These are phyloP conservation scores for Colletotrichum magnum DNA, from an alignment of 2,329 filamentous ascomycete genomes.

Conservation along the genomic window DNA sequence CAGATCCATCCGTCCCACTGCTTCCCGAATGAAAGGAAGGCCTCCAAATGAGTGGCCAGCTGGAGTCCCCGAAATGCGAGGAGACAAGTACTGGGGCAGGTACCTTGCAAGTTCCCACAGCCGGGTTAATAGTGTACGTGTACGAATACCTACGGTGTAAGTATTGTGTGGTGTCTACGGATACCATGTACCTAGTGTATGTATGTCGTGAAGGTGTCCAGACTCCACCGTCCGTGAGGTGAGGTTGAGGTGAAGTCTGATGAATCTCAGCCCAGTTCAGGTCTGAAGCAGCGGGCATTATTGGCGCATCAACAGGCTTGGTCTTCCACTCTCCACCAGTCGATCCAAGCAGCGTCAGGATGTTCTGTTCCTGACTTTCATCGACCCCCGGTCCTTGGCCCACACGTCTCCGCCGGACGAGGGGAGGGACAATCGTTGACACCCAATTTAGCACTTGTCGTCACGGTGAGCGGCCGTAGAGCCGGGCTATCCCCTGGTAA, in stretches of 20 bases:
- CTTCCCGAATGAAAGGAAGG: constrained; percentile 1
- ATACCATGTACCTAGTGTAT: too few species aligned
- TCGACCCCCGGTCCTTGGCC: too few species aligned
- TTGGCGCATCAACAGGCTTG: too few species aligned
- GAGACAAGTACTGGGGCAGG: constrained; percentile 27
- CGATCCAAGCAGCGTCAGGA: neutral
- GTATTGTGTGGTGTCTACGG: too few species aligned
- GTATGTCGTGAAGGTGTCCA: neutral
- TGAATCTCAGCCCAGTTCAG: neutral
- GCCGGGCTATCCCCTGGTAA: constrained; percentile 31
- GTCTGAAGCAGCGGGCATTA: neutral
- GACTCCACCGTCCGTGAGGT: neutral
- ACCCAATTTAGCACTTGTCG: constrained; percentile 38
- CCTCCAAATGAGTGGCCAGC: constrained; percentile 2
- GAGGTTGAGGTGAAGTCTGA: too few species aligned
- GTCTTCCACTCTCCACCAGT: too few species aligned
- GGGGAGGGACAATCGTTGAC: constrained; percentile 15
- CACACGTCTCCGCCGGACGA: too few species aligned
- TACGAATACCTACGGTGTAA: too few species aligned
- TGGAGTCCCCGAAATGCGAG: constrained; percentile 34
- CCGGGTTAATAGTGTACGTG: neutral
- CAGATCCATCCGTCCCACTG: constrained; percentile 21
- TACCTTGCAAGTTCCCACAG: constrained; percentile 21
- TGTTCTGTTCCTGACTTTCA: neutral
- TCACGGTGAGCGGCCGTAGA: constrained; percentile 34